A percentile compares a stretch with the other conserved stretches of the same genome.
Conservation (phyloP, 2,329 filamentous ascomycete genomes). For the Ramularia collo-cygni region DNA sequence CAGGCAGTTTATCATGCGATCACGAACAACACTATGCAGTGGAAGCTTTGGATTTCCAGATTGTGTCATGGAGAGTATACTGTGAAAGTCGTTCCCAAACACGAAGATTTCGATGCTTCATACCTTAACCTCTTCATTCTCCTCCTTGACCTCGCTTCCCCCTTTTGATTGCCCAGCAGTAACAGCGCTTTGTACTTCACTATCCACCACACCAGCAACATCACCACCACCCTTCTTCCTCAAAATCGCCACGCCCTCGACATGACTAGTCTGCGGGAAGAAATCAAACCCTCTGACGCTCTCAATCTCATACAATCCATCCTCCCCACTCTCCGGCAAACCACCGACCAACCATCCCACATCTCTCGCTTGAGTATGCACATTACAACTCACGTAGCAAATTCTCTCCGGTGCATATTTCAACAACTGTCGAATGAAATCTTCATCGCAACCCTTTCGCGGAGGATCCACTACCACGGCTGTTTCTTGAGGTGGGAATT, state of each 20-base stretch:
- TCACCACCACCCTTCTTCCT: constrained; percentile 30
- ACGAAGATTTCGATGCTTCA: no score
- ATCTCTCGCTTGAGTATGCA: constrained; percentile 93
- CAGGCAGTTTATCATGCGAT: no score
- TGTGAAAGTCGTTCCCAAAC: no score
- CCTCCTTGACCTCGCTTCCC: no score
- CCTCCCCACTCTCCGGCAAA: constrained; percentile 29
- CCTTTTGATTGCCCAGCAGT: no score
- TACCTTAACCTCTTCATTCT: no score
- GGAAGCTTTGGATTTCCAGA: no score
- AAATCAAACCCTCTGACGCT: constrained; percentile 92
- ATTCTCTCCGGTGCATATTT: constrained; percentile 70
- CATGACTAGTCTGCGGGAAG: constrained; percentile 78
- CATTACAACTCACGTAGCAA: constrained; percentile 94
- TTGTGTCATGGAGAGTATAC: no score
- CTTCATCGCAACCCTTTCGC: constrained; percentile 83
- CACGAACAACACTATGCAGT: no score
- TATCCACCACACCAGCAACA: no score
- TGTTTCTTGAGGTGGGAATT: constrained; percentile 71
- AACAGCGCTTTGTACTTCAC: no score
- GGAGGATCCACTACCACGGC: constrained; percentile 96
- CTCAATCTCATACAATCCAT: constrained; percentile 69
- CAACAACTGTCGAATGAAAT: constrained; percentile 76
- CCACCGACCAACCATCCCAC: constrained; percentile 81
- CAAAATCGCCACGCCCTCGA: constrained; percentile 58